These are phyloP conservation scores for Aspergillus ibericus DNA, from an alignment of 2,329 filamentous ascomycete genomes.

Conservation along the genomic window DNA sequence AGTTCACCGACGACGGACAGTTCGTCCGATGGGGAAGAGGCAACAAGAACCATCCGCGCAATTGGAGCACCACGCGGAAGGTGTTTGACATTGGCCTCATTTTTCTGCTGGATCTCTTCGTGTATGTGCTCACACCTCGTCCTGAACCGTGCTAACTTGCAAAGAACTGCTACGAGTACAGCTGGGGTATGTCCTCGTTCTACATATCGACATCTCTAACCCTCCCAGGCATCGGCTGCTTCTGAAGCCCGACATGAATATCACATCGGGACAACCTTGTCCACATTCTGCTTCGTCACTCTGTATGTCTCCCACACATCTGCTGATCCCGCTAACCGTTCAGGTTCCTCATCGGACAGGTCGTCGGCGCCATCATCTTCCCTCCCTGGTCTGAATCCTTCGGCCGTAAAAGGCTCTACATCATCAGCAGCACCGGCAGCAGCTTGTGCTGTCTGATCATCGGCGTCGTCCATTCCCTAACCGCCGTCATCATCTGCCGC, in stretches of 20 bases:
- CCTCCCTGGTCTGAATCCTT: constrained; percentile 36
- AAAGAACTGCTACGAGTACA: constrained; percentile 15
- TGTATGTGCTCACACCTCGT: not conserved
- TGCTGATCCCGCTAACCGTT: not conserved
- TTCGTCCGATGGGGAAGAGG: constrained; percentile 16
- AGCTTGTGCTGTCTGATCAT: constrained; percentile 35
- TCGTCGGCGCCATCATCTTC: constrained; percentile 29
- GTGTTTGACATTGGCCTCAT: constrained; percentile 25
- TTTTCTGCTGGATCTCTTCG: constrained; percentile 26
- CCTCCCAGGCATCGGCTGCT: constrained; percentile 15
- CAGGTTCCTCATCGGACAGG: constrained; percentile 30
- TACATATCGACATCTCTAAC: not conserved
- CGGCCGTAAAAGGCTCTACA: constrained; percentile 34
- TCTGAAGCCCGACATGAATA: constrained; percentile 16
- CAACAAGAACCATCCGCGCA: constrained; percentile 24
- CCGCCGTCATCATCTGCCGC: constrained; percentile 39
- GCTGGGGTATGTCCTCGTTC: constrained; percentile 10
- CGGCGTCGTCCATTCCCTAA: constrained; percentile 32
- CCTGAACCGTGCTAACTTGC: not conserved
- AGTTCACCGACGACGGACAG: constrained; percentile 16
- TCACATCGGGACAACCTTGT: constrained; percentile 12
- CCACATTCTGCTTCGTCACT: constrained; percentile 20
- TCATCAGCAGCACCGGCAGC: constrained; percentile 23
- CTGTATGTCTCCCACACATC: not conserved
- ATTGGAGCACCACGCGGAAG: constrained; percentile 23